Evolutionary conservation across 225 moss, liverwort and hornwort genomes (phyloP).

Genomic region (Bryum argenteum): DNA sequence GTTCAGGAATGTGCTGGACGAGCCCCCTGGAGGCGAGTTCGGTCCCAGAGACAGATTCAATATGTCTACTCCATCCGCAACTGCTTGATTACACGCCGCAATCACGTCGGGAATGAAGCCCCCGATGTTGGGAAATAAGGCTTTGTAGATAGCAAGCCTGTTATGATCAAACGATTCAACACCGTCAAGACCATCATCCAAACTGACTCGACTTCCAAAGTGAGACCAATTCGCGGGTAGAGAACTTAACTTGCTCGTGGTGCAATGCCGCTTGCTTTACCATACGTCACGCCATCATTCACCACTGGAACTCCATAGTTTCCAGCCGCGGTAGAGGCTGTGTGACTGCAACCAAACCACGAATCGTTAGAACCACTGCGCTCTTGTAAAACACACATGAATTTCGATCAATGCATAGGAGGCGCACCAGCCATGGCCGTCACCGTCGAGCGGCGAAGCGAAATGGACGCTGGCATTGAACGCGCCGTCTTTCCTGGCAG

Average conservation of each 20-base stretch:
- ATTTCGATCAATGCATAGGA: background rate
- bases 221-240: background rate
- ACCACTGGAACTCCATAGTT: constrained; percentile 51
- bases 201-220: background rate
- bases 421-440: constrained; percentile 82
- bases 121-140: constrained; percentile 71
- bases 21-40: constrained; percentile 66
- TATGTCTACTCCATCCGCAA: constrained; percentile 76
- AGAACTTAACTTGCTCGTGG: constrained; percentile 54
- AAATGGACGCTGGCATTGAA: constrained; percentile 65
- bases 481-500: constrained; percentile 55
- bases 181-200: constrained; percentile 10
- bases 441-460: constrained; percentile 87
- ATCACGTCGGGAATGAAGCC: constrained; percentile 85
- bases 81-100: constrained; percentile 88
- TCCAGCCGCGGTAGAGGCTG: constrained; percentile 49
- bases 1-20: constrained; percentile 64
- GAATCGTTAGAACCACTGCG: too few species aligned
- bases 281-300: constrained; percentile 38
- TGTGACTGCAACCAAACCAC: constrained; percentile 37
- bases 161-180: background rate
- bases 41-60: constrained; percentile 76
- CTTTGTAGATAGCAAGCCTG: constrained; percentile 86
- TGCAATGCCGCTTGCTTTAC: constrained; percentile 49
- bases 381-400: too few species aligned